Evolutionary conservation across 768 basidiomycete genomes (phyloP).

Genomic region (Lyophyllum atratum): DNA sequence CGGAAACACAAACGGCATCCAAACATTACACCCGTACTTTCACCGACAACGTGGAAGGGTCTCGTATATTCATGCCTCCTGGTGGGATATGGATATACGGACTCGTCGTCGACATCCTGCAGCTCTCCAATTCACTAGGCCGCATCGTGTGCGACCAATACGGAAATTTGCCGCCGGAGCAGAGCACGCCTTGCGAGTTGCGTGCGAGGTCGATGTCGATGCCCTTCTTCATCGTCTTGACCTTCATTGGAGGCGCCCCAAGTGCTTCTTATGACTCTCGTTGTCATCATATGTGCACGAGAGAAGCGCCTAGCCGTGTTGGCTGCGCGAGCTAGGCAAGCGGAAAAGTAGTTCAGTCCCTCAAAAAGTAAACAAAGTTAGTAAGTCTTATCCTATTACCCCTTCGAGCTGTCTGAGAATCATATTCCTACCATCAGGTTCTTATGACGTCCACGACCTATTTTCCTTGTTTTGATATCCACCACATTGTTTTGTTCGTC

Average conservation of each 20-base stretch:
- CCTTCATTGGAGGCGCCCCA: background rate
- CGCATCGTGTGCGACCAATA: background rate
- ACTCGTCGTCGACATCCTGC: background rate
- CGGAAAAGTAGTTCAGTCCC: background rate
- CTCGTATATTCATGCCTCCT: background rate
- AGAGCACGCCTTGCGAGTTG: background rate
- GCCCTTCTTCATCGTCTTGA: slow-evolving; percentile 5
- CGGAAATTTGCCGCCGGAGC: background rate
- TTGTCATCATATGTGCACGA: background rate
- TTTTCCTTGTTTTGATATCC: background rate
- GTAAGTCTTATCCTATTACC: background rate
- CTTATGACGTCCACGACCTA: background rate
- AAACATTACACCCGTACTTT: slow-evolving; percentile 2
- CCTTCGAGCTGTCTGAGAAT: background rate
- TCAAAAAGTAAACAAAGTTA: background rate
- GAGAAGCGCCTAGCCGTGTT: background rate
- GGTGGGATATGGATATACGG: slow-evolving; percentile 1
- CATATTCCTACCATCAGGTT: background rate
- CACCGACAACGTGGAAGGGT: slow-evolving; percentile 6
- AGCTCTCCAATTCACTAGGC: background rate
- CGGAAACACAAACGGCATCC: slow-evolving; percentile 1
- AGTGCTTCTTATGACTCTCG: background rate
- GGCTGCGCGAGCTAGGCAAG: background rate
- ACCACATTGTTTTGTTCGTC: background rate
- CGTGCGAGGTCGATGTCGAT: slow-evolving; percentile 4